These are phyloP conservation scores for Rhodotorula diobovata DNA, from an alignment of 768 basidiomycete genomes.

Conservation along the genomic window DNA sequence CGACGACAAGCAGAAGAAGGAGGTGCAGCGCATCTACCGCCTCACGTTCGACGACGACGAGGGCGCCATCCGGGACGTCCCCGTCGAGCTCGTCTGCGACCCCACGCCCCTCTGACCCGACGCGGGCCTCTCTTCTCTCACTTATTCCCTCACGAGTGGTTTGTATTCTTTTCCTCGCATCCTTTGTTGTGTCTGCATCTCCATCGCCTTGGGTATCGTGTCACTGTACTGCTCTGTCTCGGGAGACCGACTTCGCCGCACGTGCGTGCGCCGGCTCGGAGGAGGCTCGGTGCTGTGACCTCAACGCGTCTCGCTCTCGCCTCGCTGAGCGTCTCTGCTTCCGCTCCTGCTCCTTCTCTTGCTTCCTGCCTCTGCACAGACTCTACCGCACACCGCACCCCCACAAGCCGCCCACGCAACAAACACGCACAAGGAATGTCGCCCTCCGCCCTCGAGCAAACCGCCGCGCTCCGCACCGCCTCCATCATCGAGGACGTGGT, in stretches of 20 bases:
- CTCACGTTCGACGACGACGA: slow-evolving; percentile 42
- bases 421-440: slow-evolving; percentile 1
- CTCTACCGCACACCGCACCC: background rate
- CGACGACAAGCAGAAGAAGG: slow-evolving; percentile 12
- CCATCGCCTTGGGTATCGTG: too few species aligned
- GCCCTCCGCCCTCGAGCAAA: background rate
- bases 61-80: slow-evolving; percentile 13
- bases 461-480: slow-evolving; percentile 7
- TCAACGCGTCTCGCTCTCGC: too few species aligned
- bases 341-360: too few species aligned
- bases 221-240: too few species aligned
- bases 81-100: slow-evolving; percentile 36
- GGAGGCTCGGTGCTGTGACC: background rate
- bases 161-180: background rate
- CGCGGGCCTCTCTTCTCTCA: background rate
- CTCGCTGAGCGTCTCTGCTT: background rate
- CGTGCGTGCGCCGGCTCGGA: background rate
- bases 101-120: background rate
- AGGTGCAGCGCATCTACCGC: slow-evolving; percentile 33
- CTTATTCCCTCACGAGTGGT: background rate
- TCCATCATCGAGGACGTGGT: slow-evolving; percentile 14
- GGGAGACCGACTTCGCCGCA: too few species aligned
- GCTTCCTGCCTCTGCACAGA: background rate
- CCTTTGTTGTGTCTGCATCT: too few species aligned
- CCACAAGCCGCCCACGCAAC: background rate